Evolutionary conservation across 2,329 filamentous ascomycete species (phyloP).

Genomic region (Fusarium papillatum): DNA sequence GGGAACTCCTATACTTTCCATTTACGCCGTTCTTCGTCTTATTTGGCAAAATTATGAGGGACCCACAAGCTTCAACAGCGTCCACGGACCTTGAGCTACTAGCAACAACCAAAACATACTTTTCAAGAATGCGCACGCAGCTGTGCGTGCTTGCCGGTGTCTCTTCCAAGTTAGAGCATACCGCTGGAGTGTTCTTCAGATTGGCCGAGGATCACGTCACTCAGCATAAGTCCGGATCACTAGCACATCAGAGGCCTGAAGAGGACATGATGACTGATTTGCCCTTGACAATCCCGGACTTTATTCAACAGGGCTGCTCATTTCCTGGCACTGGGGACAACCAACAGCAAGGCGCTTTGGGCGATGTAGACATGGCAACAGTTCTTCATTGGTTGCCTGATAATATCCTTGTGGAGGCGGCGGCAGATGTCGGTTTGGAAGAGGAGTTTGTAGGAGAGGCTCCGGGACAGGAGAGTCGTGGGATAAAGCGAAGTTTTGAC

Average conservation of each 20-base stretch:
- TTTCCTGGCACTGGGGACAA: too few relatives aligned
- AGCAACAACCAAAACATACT: neutral
- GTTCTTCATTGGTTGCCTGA: too few relatives aligned
- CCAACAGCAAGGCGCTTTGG: neutral
- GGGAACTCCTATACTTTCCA: neutral
- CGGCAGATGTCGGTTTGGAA: too few relatives aligned
- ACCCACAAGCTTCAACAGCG: neutral
- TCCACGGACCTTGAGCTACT: neutral
- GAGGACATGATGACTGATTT: neutral
- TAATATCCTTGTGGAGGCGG: too few relatives aligned
- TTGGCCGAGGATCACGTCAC: neutral
- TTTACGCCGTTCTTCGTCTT: neutral
- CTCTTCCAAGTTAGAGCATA: neutral
- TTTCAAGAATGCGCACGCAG: neutral
- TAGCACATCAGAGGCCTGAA: too few relatives aligned
- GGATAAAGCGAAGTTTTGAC: neutral
- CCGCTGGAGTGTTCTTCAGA: neutral
- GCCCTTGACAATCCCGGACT: neutral
- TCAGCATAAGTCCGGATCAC: neutral
- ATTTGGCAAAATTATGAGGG: neutral
- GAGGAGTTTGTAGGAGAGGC: too few relatives aligned
- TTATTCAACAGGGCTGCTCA: neutral
- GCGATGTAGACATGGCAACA: neutral
- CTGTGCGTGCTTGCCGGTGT: neutral
- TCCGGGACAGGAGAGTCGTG: neutral